Evolutionary conservation across 345 rosid species (phyloP), one percentile per base, ranked within the genome.

Genomic region (Ricinus communis): DNA sequence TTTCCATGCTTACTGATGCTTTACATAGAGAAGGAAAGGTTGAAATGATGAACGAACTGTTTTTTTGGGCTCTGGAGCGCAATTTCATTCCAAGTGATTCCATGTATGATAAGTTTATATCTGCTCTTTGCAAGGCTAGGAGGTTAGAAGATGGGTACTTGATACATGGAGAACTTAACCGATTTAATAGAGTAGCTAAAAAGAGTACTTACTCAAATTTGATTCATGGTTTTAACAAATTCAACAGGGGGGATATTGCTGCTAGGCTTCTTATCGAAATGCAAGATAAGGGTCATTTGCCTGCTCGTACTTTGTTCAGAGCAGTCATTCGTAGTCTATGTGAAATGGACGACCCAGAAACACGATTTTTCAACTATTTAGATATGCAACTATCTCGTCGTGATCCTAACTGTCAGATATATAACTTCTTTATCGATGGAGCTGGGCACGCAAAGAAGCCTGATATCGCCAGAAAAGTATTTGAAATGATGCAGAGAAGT

Each of bases 381-480:
- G 79, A 76, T 62, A 79, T 82, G 81, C 91, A 90, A 75, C 49
- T 91, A 76, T 82, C 88, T 73, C 68, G n/a, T 40, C 67, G 46
- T 47, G 79, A 69, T 76, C 77, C 79, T 24, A 71, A 65, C 40
- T 10, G 30, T 72, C 38, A 62, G 24, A 72, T 80, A 63, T 95
- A 75, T 76, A 81, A 87, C 74, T 57, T 70, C 66, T 90, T 88
- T 84, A 87, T 92, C 10, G 78, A 81, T 76, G 99, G 93, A 85
- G 96, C 89, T 66, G 97, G 92, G 71, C 71, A 71, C 76, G 88
- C 91, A 55, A 78, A 71, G 65, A 86, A 72, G 49, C 97, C 97
- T 46, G 86, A 87, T 31, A 76, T 95, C 38, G 97, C 96, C 46
- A 87, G 88, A 79, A 54, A 78, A 68, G 86, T 84, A 41, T 89